Evolutionary conservation across 805 yeast genomes (phyloP).

Genomic region (Kregervanrija pseudodelftensis): DNA sequence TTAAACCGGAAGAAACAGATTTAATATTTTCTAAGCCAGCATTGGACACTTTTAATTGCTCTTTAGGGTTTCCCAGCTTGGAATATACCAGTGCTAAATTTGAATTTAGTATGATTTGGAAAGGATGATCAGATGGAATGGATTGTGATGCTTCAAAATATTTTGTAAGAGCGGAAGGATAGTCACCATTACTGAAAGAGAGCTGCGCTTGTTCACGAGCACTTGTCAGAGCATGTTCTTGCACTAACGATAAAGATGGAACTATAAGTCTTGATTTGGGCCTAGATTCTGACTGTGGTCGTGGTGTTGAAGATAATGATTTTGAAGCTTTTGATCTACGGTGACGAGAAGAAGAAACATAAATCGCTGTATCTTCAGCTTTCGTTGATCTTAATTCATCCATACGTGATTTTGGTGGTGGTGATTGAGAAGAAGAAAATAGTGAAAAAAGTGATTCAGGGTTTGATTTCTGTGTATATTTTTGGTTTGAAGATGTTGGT

Average conservation of each 20-base stretch:
- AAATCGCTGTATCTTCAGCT: slow-evolving; percentile 14
- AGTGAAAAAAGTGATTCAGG: background rate
- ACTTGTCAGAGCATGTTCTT: slow-evolving; percentile 33
- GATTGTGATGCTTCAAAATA: slow-evolving; percentile 44
- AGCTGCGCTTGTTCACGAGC: slow-evolving; percentile 51
- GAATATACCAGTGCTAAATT: slow-evolving; percentile 64
- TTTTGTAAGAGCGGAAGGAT: slow-evolving; percentile 50
- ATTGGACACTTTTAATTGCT: slow-evolving; percentile 39
- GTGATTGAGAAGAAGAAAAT: background rate
- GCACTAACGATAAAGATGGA: slow-evolving; percentile 16
- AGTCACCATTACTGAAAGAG: slow-evolving; percentile 78
- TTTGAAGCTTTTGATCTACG: slow-evolving; percentile 1
- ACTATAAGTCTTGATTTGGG: slow-evolving; percentile 9
- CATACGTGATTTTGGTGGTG: background rate
- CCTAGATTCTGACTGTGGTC: background rate
- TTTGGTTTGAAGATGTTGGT: too few species aligned
- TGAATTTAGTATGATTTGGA: slow-evolving; percentile 61
- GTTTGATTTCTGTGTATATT: too few species aligned
- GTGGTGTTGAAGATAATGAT: background rate
- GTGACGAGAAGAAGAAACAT: slow-evolving; percentile 14
- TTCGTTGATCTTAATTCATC: slow-evolving; percentile 8
- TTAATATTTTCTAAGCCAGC: slow-evolving; percentile 39
- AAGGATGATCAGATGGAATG: slow-evolving; percentile 58
- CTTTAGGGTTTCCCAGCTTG: slow-evolving; percentile 64
- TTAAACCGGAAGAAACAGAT: slow-evolving; percentile 16